phyloP scores from a whole-genome alignment of 1,139 yeast genomes.

The Sugiyamaella grinbergsii region DNA sequence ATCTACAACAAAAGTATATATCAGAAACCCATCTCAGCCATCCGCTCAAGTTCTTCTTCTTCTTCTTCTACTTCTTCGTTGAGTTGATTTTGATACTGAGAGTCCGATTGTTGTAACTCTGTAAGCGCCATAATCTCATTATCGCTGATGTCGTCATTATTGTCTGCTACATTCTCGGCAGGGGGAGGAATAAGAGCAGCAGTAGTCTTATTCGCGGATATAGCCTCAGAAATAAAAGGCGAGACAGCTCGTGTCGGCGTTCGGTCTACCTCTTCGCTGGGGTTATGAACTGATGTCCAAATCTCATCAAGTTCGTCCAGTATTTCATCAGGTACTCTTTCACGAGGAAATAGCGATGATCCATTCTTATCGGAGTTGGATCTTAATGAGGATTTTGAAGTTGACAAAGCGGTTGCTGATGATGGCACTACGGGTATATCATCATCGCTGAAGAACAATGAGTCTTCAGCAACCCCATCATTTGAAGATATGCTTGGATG shows the following conservation, averaged over 20 bases:
- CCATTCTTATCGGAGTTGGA: not conserved
- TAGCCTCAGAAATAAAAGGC: not conserved
- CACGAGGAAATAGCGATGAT: not conserved
- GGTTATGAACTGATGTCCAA: conserved; percentile 9
- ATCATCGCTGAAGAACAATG: conserved; percentile 15
- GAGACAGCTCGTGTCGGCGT: not conserved
- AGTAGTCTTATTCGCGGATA: not conserved
- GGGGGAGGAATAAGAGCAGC: not conserved
- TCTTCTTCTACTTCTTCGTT: conserved; percentile 3
- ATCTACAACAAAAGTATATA: too few species aligned
- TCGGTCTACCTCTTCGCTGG: not conserved
- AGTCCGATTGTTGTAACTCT: not conserved
- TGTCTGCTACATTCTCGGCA: not conserved
- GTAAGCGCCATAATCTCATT: conserved; percentile 14
- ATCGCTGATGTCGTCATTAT: conserved; percentile 12
- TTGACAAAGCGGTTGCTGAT: not conserved
- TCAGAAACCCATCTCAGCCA: conserved; percentile 19
- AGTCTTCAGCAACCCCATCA: conserved; percentile 1
- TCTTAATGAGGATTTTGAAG: not conserved
- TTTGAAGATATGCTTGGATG: not conserved
- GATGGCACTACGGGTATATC: not conserved
- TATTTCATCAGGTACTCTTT: not conserved
- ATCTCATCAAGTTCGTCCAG: conserved; percentile 11
- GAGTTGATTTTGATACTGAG: too few species aligned
- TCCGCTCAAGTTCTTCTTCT: conserved; percentile 8